phyloP scores from a whole-genome alignment of 176 grass and related monocot species.

The Saccharum officinarum region DNA sequence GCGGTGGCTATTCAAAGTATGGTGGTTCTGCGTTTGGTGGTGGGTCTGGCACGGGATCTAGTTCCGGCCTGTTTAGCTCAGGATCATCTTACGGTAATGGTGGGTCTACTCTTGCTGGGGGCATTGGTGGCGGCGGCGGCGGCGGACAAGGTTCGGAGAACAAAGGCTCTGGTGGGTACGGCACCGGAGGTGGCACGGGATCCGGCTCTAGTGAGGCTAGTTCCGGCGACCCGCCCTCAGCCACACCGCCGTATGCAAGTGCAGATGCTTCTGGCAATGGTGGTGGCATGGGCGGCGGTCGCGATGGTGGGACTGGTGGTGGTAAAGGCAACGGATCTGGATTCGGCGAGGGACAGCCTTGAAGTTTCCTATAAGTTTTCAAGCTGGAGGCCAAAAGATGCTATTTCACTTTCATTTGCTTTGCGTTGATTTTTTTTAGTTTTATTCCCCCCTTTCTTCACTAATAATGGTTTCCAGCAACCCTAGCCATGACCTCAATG shows the following conservation, averaged over 20 bases:
- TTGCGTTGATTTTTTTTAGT: neutral
- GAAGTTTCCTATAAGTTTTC: neutral
- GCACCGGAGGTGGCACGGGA: neutral
- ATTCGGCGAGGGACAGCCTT: neutral
- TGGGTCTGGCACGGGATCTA: neutral
- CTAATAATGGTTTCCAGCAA: conserved; percentile 5
- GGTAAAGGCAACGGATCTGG: neutral
- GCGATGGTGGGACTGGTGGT: conserved; percentile 12
- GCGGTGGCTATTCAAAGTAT: neutral
- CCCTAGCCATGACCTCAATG: neutral
- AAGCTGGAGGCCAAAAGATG: neutral
- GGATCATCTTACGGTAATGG: neutral
- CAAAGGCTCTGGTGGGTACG: neutral
- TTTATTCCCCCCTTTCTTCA: neutral
- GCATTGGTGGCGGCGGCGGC: neutral
- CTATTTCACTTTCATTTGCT: too few species aligned
- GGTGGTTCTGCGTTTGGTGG: neutral
- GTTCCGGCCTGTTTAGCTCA: neutral
- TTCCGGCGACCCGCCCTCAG: neutral
- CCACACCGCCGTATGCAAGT: neutral
- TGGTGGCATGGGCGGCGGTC: neutral
- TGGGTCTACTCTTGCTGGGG: neutral
- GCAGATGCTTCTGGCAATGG: conserved; percentile 25
- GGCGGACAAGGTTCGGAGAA: neutral
- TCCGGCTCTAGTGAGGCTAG: neutral